Percentiles rank a stretch among this genome's conserved stretches.
These are phyloP conservation scores for Helotiales sp. DNA, from an alignment of 2,329 filamentous ascomycete species.

Conservation along the genomic window DNA sequence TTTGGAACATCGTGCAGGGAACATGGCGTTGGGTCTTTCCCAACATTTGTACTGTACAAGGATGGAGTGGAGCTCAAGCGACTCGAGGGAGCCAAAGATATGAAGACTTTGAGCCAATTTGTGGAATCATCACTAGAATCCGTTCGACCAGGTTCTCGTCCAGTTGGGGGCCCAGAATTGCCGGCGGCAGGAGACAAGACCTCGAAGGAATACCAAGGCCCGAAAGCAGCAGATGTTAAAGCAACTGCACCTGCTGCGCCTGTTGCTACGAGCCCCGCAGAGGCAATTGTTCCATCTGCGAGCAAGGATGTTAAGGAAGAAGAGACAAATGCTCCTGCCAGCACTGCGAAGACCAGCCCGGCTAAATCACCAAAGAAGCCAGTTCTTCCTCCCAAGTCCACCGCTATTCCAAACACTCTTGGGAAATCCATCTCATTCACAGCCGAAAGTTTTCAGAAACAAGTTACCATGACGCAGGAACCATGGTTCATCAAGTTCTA, in stretches of 20 bases:
- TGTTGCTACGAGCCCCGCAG: constrained; percentile 26
- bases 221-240: constrained; percentile 38
- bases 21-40: constrained; percentile 71
- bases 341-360: constrained; percentile 40
- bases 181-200: constrained; percentile 71
- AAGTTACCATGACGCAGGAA: constrained; percentile 85
- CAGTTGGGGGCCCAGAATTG: constrained; percentile 58
- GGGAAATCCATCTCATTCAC: constrained; percentile 78
- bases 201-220: constrained; percentile 34
- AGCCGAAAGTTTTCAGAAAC: constrained; percentile 82
- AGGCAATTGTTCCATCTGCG: constrained; percentile 25
- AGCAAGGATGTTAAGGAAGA: constrained; percentile 34
- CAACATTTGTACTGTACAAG: constrained; percentile 80
- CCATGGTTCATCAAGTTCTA: constrained; percentile 99
- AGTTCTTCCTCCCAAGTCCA: constrained; percentile 57
- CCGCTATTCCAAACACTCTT: constrained; percentile 70
- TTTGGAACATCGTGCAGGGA: constrained; percentile 78
- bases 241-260: constrained; percentile 36
- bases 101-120: constrained; percentile 68
- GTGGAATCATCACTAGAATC: constrained; percentile 79
- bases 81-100: constrained; percentile 69
- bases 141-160: constrained; percentile 80
- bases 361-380: constrained; percentile 46
- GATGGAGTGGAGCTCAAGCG: constrained; percentile 71
- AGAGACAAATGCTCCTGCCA: constrained; percentile 20